These are phyloP conservation scores for Alternaria arbusti DNA, from an alignment of 2,329 filamentous ascomycete genomes.

Conservation along the genomic window DNA sequence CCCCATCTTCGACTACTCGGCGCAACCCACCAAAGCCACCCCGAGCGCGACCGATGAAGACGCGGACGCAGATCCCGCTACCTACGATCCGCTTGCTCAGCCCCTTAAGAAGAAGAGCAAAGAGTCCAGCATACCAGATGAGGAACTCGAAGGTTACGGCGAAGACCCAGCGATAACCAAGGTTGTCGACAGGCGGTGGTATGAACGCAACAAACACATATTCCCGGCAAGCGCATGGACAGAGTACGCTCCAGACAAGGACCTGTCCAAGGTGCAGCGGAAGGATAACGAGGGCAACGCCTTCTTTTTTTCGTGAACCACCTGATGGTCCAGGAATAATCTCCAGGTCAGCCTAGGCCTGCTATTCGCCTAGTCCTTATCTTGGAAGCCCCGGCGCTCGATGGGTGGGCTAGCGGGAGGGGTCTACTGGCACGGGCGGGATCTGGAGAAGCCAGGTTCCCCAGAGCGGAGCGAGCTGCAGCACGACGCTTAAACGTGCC, in stretches of 20 bases:
- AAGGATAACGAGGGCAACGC: constrained; percentile 89
- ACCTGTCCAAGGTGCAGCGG: constrained; percentile 78
- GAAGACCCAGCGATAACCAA: constrained; percentile 86
- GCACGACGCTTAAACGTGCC: constrained; percentile 1
- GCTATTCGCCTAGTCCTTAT: not conserved
- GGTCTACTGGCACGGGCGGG: constrained; percentile 4
- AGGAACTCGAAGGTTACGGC: constrained; percentile 70
- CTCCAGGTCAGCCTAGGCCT: not conserved
- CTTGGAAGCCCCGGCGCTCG: not conserved
- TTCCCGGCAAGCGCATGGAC: constrained; percentile 96
- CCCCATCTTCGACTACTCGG: constrained; percentile 77
- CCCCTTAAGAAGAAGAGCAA: constrained; percentile 45
- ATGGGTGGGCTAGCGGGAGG: not conserved
- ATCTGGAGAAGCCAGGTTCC: constrained; percentile 3
- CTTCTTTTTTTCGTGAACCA: constrained; percentile 70
- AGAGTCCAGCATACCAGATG: constrained; percentile 52
- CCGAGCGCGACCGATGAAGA: constrained; percentile 27
- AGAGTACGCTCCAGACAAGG: constrained; percentile 88
- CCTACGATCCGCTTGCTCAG: constrained; percentile 52
- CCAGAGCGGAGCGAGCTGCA: constrained; percentile 1
- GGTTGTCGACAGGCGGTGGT: constrained; percentile 95
- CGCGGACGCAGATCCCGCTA: constrained; percentile 25
- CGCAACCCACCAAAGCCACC: constrained; percentile 54
- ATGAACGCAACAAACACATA: constrained; percentile 97
- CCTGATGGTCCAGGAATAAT: not conserved